Conservation (phyloP, 2,329 filamentous ascomycete genomes). For the Trichoderma sp. region DNA sequence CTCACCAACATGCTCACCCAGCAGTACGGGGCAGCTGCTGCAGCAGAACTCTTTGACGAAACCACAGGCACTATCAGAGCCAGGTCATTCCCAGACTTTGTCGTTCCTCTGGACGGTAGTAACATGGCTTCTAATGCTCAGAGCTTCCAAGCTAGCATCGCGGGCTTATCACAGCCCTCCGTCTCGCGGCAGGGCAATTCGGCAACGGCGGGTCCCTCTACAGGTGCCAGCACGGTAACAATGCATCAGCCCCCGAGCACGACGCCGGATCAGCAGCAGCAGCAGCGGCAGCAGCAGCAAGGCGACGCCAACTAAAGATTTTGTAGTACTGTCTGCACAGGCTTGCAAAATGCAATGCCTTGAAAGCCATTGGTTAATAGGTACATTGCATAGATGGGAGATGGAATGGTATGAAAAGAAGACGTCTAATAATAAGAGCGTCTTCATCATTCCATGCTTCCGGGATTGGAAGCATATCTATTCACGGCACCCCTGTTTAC, state of each 20-base stretch:
- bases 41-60: slow-evolving; percentile 19
- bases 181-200: slow-evolving; percentile 25
- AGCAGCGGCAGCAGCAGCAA: slow-evolving; percentile 23
- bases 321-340: not conserved
- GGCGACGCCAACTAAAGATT: slow-evolving; percentile 4
- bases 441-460: not conserved
- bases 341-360: not conserved
- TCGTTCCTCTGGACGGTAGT: slow-evolving; percentile 23
- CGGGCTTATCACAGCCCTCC: slow-evolving; percentile 27
- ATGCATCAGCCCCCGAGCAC: slow-evolving; percentile 30
- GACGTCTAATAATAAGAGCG: not conserved
- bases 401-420: not conserved
- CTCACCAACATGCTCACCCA: slow-evolving; percentile 7
- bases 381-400: not conserved
- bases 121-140: slow-evolving; percentile 15
- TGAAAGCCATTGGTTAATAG: not conserved
- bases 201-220: slow-evolving; percentile 26
- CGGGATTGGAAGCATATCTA: not conserved
- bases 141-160: slow-evolving; percentile 30
- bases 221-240: slow-evolving; percentile 38
- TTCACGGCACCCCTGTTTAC: not conserved
- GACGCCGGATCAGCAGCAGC: slow-evolving; percentile 22
- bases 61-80: not conserved
- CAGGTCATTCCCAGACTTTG: slow-evolving; percentile 20
- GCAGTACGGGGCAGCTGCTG: slow-evolving; percentile 25